Base-by-base conservation (phyloP, 495 filamentous ascomycete genomes). In the Aspergillus steynii region DNA sequence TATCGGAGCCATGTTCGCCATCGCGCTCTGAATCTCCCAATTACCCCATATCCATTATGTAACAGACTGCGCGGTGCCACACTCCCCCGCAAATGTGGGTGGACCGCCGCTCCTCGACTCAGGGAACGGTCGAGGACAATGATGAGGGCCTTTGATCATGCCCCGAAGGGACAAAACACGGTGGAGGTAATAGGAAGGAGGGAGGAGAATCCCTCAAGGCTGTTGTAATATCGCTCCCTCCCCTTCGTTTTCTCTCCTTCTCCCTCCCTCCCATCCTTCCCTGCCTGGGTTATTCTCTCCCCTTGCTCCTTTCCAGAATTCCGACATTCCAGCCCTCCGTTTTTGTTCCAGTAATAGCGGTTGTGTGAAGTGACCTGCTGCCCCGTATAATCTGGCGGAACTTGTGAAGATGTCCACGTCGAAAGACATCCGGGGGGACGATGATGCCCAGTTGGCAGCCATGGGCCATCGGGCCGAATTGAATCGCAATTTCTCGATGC, bases 401-500 rank as follows among this genome's bases (percentile, higher is more conserved):
- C 9, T 28, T 53, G 56, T 14, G 20, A 55, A 25, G 20, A 55
- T 31, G 46, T 60, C 49, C 64, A 70, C 51, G 7, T 65, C 66
- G 68, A 71, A 74, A 37, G 64, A 68, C 42, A 47, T 67, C 34
- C 58, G 37, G 47, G 63, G 62, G 28, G 71, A 72, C 50, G 77
- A 79, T 63, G 83, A 86, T 65, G 76, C 78, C 25, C 80, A 82
- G 47, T 71, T 89, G 71, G 85, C 84, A n/a, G 79, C 77, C 64
- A 79, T 89, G 77, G 86, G 86, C 53, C 86, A 89, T 69, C 86
- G 82, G 76, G 74, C 80, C 20, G 86, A 89, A 59, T 65, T 89
- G 64, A 84, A 86, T 31, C 80, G 86, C 50, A 83, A 85, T n/a
- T 82, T 78, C 62, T 80, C 78, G 0, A 68, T 80, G 58, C 63